Percentiles rank a stretch among this genome's conserved stretches.
Conservation (phyloP, 2,329 filamentous ascomycete species). For the Leptographium radiaticola region DNA sequence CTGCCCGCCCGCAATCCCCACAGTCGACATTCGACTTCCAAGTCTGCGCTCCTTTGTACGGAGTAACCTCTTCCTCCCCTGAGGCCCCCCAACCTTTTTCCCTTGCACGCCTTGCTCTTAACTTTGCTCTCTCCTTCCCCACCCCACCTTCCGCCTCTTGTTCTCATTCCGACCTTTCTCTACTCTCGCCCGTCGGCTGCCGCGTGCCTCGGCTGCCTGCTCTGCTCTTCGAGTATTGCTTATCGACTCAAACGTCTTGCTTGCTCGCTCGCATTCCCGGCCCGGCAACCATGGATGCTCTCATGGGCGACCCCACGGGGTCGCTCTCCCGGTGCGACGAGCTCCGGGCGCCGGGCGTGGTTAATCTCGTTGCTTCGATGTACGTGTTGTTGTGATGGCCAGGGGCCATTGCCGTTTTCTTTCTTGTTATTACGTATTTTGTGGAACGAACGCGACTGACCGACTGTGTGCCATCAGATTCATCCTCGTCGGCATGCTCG, state of each 20-base stretch:
- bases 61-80: no score
- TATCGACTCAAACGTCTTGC: not conserved
- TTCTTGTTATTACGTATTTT: not conserved
- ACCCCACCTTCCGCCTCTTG: no score
- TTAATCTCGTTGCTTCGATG: constrained; percentile 45
- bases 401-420: no score
- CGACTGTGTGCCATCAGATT: constrained; percentile 29
- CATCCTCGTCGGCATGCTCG: constrained; percentile 74
- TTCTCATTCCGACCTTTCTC: no score
- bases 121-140: no score
- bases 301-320: constrained; percentile 13
- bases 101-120: no score
- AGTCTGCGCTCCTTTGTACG: no score
- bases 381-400: constrained; percentile 17
- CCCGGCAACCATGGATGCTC: constrained; percentile 19
- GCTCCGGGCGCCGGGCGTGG: constrained; percentile 37
- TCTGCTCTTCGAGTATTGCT: not conserved
- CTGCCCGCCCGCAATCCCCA: not conserved
- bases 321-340: constrained; percentile 32
- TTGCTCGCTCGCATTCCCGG: not conserved
- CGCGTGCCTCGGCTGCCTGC: no score
- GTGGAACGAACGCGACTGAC: not conserved
- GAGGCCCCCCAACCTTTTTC: no score
- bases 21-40: not conserved
- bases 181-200: no score